These are phyloP conservation scores for Elongisporangium undulatum DNA, from an alignment of 352 stramenopile genomes.

Conservation along the genomic window DNA sequence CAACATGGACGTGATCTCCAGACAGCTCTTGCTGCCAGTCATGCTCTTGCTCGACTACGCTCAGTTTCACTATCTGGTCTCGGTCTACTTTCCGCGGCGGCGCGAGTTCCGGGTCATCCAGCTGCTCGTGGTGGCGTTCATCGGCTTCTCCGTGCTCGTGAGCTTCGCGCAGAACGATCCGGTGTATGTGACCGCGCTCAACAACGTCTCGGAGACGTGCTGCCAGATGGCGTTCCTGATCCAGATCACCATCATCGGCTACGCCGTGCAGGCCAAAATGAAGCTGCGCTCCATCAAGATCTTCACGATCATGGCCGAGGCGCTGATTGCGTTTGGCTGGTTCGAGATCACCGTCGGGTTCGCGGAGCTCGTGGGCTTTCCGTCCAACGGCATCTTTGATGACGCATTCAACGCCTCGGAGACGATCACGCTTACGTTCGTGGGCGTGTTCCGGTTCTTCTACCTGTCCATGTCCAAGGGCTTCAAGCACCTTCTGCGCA, in stretches of 20 bases:
- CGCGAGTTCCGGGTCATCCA: slow-evolving; percentile 19
- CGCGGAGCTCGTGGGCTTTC: slow-evolving; percentile 7
- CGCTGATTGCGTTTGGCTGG: slow-evolving; percentile 13
- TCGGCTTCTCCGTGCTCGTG: slow-evolving; percentile 16
- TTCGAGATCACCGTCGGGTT: slow-evolving; percentile 5
- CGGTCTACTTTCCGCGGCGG: slow-evolving; percentile 19
- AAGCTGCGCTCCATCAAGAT: slow-evolving; percentile 26
- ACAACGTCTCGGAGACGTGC: slow-evolving; percentile 29
- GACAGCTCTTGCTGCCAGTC: slow-evolving; percentile 19
- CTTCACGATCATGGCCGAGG: slow-evolving; percentile 21
- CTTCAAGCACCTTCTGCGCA: slow-evolving; percentile 1
- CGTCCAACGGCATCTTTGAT: background rate
- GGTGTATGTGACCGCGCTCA: slow-evolving; percentile 7
- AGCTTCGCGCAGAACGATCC: slow-evolving; percentile 8
- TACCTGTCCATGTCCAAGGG: slow-evolving; percentile 11
- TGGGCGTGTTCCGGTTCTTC: slow-evolving; percentile 16
- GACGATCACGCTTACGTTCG: slow-evolving; percentile 6
- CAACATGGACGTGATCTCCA: background rate
- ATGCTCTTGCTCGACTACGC: slow-evolving; percentile 25
- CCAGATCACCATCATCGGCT: slow-evolving; percentile 40
- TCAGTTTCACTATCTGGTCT: slow-evolving; percentile 30
- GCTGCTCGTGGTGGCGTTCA: slow-evolving; percentile 14
- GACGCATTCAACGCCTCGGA: slow-evolving; percentile 4
- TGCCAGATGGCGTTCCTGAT: slow-evolving; percentile 33
- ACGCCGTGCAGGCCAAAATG: slow-evolving; percentile 25